A percentile compares a stretch with the other conserved stretches of the same genome.
phyloP scores from a whole-genome alignment of 2,329 filamentous ascomycete species.

The Diaporthe destruens region DNA sequence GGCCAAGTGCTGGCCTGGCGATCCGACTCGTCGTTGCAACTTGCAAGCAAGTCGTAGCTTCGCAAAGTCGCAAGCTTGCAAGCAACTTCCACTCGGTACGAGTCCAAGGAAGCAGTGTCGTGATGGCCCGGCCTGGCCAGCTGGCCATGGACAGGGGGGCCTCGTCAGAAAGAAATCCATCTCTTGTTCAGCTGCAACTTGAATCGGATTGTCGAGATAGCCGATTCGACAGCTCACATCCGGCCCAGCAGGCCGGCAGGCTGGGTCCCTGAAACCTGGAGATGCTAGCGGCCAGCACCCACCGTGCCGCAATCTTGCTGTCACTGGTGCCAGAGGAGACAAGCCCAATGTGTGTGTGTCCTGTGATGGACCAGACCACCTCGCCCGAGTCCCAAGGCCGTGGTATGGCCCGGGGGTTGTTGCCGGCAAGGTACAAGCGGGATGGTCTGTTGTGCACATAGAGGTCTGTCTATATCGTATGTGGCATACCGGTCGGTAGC shows the following conservation, averaged over 20 bases:
- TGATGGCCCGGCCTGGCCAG: not conserved
- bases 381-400: too few species aligned
- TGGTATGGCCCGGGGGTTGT: not conserved
- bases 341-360: not conserved
- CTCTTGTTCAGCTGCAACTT: constrained; percentile 13
- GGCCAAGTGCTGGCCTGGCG: not conserved
- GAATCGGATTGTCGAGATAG: constrained; percentile 32
- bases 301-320: constrained; percentile 20
- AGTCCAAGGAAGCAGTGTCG: not conserved
- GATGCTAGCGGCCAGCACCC: constrained; percentile 19
- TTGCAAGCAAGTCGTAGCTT: too few species aligned
- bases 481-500: too few species aligned
- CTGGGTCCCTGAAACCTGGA: constrained; percentile 24
- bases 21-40: not conserved
- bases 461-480: too few species aligned
- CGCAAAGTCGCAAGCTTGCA: too few species aligned
- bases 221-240: constrained; percentile 41
- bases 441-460: not conserved
- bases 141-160: not conserved
- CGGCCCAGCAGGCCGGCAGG: constrained; percentile 21
- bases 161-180: constrained; percentile 18
- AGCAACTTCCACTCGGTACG: not conserved
- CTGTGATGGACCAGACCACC: not conserved
- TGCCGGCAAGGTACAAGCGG: not conserved
- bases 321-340: not conserved